Evolutionary conservation across 345 rosid species (phyloP).

Genomic region (Tarenaya hassleriana): DNA sequence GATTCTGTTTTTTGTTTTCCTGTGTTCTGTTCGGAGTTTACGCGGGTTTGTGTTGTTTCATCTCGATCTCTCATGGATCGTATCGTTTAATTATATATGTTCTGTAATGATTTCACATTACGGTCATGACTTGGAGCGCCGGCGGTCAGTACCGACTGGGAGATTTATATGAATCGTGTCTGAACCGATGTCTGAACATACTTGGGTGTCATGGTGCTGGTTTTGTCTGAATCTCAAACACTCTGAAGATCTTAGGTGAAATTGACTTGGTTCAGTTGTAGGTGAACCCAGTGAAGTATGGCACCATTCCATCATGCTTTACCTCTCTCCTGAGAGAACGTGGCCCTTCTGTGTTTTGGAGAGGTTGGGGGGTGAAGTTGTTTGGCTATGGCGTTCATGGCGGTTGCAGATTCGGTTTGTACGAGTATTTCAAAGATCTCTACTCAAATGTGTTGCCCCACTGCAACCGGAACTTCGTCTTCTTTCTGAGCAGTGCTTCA

Average conservation of each 20-base stretch:
- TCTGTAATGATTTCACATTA: background rate
- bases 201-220: too few relatives aligned
- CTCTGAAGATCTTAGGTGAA: too few relatives aligned
- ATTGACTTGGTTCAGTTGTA: too few relatives aligned
- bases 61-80: background rate
- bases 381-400: slow-evolving; percentile 66
- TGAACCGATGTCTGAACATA: too few relatives aligned
- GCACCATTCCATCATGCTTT: background rate
- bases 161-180: too few relatives aligned
- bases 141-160: too few relatives aligned
- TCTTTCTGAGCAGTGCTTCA: slow-evolving; percentile 60
- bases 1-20: background rate
- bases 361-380: slow-evolving; percentile 62
- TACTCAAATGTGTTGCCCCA: slow-evolving; percentile 41
- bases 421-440: slow-evolving; percentile 58
- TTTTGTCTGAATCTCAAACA: too few relatives aligned
- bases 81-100: background rate
- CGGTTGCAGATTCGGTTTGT: slow-evolving; percentile 61
- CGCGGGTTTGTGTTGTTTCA: background rate
- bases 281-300: background rate
- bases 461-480: slow-evolving; percentile 33
- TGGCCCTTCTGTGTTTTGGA: slow-evolving; percentile 62
- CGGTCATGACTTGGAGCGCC: too few relatives aligned
- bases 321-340: slow-evolving; percentile 53
- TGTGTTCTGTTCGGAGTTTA: too few relatives aligned